Conservation (phyloP, 164 flowering plant genomes). For the Liriodendron chinense region DNA sequence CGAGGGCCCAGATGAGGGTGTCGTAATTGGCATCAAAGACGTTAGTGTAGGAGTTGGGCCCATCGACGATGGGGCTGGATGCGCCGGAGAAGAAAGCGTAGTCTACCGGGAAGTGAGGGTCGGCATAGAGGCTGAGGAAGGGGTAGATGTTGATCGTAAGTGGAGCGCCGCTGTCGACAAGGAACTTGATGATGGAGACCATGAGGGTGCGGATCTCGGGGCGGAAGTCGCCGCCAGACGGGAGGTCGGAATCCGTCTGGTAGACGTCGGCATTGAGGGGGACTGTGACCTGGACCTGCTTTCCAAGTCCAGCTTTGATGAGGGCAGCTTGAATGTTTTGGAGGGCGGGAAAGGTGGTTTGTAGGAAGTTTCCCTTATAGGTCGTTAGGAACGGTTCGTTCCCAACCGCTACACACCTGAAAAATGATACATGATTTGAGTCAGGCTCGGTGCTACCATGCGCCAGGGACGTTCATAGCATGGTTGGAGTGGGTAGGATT, state of each 20-base stretch:
- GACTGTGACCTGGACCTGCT: conserved; percentile 72
- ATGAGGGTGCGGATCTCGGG: conserved; percentile 74
- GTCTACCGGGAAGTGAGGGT: conserved; percentile 82
- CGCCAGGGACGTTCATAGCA: neutral
- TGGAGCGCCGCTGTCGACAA: conserved; percentile 52
- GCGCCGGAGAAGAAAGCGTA: conserved; percentile 72
- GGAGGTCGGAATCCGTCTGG: conserved; percentile 52
- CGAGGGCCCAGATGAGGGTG: conserved; percentile 78
- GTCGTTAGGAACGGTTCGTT: conserved; percentile 88
- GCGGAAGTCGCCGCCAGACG: conserved; percentile 85
- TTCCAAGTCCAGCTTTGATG: conserved; percentile 78
- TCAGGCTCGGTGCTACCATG: neutral
- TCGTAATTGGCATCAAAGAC: conserved; percentile 91
- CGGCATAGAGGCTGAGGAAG: conserved; percentile 78
- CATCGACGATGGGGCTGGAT: conserved; percentile 61
- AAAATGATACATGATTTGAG: neutral
- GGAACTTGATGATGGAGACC: conserved; percentile 72
- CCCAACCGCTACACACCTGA: conserved; percentile 87
- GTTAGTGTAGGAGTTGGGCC: conserved; percentile 71
- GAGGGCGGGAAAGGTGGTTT: conserved; percentile 73
- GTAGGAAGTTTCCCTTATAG: conserved; percentile 48
- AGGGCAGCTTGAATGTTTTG: conserved; percentile 90
- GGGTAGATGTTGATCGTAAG: conserved; percentile 92
- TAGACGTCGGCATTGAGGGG: conserved; percentile 93
- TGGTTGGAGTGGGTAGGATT: neutral